phyloP scores from a whole-genome alignment of 2,329 filamentous ascomycete species.

The Epichloe sp. region DNA sequence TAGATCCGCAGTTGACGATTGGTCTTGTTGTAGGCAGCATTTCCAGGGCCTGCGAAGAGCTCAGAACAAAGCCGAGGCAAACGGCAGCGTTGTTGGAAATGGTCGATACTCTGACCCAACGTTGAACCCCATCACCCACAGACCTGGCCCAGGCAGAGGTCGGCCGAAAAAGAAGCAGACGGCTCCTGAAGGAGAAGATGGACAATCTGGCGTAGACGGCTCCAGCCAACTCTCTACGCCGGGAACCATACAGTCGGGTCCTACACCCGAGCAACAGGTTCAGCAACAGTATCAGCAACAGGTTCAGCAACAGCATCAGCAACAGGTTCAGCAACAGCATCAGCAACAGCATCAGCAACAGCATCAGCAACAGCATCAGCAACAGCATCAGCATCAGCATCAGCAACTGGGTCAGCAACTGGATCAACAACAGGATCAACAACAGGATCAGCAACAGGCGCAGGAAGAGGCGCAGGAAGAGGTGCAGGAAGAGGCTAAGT shows the following conservation, averaged over 20 bases:
- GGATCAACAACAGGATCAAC: not conserved
- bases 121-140: slow-evolving; percentile 44
- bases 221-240: not conserved
- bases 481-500: too few relatives aligned
- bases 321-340: not conserved
- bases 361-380: not conserved
- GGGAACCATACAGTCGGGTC: not conserved
- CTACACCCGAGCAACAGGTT: not conserved
- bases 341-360: not conserved
- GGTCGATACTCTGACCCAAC: slow-evolving; percentile 35
- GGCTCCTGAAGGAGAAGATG: not conserved
- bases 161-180: slow-evolving; percentile 32
- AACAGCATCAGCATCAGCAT: not conserved
- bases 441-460: not conserved
- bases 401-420: not conserved
- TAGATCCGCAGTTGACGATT: not conserved
- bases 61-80: slow-evolving; percentile 38
- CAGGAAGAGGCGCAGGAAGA: too few relatives aligned
- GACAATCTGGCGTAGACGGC: not conserved
- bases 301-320: not conserved
- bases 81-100: slow-evolving; percentile 20
- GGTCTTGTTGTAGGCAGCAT: slow-evolving; percentile 35
- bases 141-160: slow-evolving; percentile 44
- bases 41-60: slow-evolving; percentile 45
- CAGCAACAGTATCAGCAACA: not conserved